These are phyloP conservation scores for Eucalyptus melliodora DNA, from an alignment of 345 rosid genomes.

Conservation along the genomic window DNA sequence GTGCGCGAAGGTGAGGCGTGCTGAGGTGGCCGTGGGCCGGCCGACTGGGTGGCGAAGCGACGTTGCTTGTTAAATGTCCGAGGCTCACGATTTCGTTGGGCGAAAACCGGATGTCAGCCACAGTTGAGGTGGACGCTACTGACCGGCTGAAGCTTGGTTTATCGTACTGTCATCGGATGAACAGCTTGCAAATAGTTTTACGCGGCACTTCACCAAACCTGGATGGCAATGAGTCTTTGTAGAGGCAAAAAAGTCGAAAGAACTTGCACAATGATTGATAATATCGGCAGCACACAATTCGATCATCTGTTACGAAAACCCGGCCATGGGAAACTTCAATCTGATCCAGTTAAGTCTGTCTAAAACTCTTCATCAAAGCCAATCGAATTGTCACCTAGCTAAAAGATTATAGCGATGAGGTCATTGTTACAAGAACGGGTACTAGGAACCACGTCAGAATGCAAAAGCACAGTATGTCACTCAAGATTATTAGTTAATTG, in stretches of 20 bases:
- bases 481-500: background rate
- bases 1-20: too few relatives aligned
- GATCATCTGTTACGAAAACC: background rate
- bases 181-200: background rate
- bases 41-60: too few relatives aligned
- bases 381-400: background rate
- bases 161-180: background rate
- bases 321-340: background rate
- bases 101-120: background rate
- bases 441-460: background rate
- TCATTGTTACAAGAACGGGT: background rate
- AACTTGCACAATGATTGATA: background rate
- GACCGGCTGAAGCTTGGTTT: background rate
- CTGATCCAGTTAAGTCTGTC: background rate
- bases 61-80: too few relatives aligned
- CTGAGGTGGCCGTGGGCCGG: fast-evolving
- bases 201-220: background rate
- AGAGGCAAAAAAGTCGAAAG: background rate
- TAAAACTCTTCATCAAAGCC: too few relatives aligned
- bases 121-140: background rate
- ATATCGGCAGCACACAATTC: background rate
- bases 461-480: background rate
- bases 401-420: background rate
- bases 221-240: background rate
- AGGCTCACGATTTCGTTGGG: too few relatives aligned